Evolutionary conservation across 106 monocot genomes (phyloP).

Genomic region (Acorus calamus): DNA sequence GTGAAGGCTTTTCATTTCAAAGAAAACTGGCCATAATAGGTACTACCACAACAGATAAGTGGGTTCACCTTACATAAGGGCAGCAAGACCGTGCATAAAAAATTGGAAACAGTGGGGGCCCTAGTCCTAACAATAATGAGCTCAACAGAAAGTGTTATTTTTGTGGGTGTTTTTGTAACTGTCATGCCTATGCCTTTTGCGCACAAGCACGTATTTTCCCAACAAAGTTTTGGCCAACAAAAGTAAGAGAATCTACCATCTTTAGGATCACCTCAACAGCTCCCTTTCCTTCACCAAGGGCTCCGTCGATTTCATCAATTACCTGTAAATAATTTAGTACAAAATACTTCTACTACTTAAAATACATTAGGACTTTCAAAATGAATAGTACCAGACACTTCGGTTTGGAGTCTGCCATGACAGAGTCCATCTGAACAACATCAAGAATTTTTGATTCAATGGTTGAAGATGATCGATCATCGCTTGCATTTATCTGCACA

Average conservation of each 20-base stretch:
- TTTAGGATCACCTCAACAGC: conserved; percentile 88
- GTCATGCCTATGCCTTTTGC: no score
- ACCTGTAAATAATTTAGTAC: conserved; percentile 29
- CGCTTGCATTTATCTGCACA: conserved; percentile 98
- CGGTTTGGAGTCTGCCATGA: conserved; percentile 75
- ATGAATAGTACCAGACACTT: conserved; percentile 74
- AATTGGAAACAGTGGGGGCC: no score
- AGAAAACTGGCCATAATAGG: no score
- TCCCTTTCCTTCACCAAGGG: conserved; percentile 96
- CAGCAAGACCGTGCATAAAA: no score
- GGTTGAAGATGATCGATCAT: conserved; percentile 79
- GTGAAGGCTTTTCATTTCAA: no score
- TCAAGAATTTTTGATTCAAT: conserved; percentile 92
- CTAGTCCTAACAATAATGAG: no score
- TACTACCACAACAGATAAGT: no score
- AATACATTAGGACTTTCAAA: not conserved
- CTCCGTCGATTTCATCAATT: conserved; percentile 98
- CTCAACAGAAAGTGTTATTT: no score
- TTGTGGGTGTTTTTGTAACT: no score
- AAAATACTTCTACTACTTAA: not conserved
- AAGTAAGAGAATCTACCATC: conserved; percentile 39
- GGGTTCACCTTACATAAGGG: no score
- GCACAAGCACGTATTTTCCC: no score
- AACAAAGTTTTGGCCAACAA: no score
- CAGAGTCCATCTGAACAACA: conserved; percentile 92